phyloP scores from a whole-genome alignment of 106 monocot genomes.

The Iris macrosiphon region DNA sequence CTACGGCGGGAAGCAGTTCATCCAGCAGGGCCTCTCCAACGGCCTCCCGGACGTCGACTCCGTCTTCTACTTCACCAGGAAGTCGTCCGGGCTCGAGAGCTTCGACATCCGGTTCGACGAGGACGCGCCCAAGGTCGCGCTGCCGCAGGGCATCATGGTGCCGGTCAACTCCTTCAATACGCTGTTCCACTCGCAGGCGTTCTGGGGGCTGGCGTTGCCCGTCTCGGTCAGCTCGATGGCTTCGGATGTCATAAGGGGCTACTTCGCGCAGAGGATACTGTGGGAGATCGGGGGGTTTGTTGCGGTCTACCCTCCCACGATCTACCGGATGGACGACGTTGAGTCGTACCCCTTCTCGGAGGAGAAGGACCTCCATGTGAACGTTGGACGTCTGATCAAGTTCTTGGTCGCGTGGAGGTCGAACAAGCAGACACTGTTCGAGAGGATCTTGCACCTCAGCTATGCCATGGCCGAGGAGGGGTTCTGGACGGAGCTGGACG shows the following conservation, averaged over 20 bases:
- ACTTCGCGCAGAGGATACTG: conserved; percentile 87
- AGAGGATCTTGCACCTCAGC: conserved; percentile 75
- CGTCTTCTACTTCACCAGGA: conserved; percentile 92
- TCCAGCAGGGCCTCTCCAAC: conserved; percentile 92
- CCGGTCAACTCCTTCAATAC: conserved; percentile 93
- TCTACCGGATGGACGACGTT: conserved; percentile 48
- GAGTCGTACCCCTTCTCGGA: conserved; percentile 72
- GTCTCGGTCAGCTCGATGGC: conserved; percentile 87
- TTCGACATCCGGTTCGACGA: conserved; percentile 76
- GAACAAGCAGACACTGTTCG: conserved; percentile 67
- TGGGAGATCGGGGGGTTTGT: conserved; percentile 96
- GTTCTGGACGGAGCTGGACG: conserved; percentile 87
- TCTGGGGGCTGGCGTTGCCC: conserved; percentile 90
- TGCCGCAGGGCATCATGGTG: conserved; percentile 81
- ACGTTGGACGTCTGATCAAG: conserved; percentile 79
- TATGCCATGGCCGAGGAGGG: conserved; percentile 91
- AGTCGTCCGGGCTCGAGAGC: conserved; percentile 48
- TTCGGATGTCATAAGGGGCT: conserved; percentile 77
- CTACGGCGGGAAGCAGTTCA: conserved; percentile 72
- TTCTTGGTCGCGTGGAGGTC: conserved; percentile 83
- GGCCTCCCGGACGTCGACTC: conserved; percentile 90
- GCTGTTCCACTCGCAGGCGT: conserved; percentile 73
- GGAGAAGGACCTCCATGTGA: conserved; percentile 96
- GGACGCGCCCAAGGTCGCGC: conserved; percentile 71
- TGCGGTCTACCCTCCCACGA: conserved; percentile 79